Percentiles rank a stretch among this genome's conserved stretches.
Conservation (phyloP, 306 rosid genomes). For the Fragaria nilgerrensis region DNA sequence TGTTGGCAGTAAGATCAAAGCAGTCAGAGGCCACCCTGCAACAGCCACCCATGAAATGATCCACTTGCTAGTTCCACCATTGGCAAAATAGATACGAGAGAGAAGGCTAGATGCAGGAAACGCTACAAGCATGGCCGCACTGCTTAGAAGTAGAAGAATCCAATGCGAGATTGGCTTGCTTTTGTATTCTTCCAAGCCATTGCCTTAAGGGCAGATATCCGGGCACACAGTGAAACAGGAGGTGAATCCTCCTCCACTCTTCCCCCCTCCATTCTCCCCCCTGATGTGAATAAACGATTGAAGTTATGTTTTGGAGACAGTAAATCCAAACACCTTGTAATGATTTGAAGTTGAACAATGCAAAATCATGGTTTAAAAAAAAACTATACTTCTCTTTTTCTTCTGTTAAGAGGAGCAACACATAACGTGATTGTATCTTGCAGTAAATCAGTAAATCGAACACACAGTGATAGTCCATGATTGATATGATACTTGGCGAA, state of each 20-base stretch:
- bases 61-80: constrained; percentile 93
- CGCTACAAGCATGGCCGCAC: constrained; percentile 75
- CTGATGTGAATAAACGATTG: constrained; percentile 11
- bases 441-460: background rate
- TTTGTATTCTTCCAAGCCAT: constrained; percentile 46
- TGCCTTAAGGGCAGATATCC: constrained; percentile 35
- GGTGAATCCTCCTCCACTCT: constrained; percentile 44
- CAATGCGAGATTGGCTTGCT: constrained; percentile 70
- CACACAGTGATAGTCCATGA: background rate
- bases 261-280: constrained; percentile 46
- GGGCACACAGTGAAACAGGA: constrained; percentile 38
- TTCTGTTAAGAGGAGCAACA: background rate
- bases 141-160: constrained; percentile 69
- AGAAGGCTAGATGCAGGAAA: constrained; percentile 90
- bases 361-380: background rate
- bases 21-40: constrained; percentile 88
- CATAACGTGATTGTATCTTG: background rate
- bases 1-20: constrained; percentile 61
- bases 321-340: background rate
- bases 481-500: background rate
- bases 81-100: constrained; percentile 70
- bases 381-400: background rate
- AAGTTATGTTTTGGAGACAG: background rate
- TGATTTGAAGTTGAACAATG: background rate
- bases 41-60: constrained; percentile 93